These are phyloP conservation scores for Populus hybrid DNA, from an alignment of 441 rosid species.

Conservation along the genomic window DNA sequence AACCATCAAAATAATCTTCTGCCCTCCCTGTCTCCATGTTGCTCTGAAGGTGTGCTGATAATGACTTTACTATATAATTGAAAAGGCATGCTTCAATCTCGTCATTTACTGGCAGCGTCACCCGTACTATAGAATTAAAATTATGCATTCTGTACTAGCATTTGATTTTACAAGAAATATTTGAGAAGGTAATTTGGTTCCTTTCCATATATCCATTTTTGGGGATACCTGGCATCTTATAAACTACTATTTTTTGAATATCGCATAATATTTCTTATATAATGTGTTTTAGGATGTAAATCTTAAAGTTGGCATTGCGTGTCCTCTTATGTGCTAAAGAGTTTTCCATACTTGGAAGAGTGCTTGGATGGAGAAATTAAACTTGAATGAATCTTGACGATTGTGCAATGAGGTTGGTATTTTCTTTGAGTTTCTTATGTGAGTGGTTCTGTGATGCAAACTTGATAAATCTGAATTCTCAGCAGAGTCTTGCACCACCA, in stretches of 20 bases:
- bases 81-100: background rate
- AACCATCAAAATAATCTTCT: background rate
- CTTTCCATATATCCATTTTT: too few species aligned
- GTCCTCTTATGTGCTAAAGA: background rate
- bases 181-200: too few species aligned
- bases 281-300: background rate
- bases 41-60: background rate
- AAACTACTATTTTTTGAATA: background rate
- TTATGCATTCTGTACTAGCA: too few species aligned
- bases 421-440: background rate
- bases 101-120: background rate
- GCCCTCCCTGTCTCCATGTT: background rate
- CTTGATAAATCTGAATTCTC: too few species aligned
- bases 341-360: background rate
- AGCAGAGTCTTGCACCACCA: too few species aligned
- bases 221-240: too few species aligned
- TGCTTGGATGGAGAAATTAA: background rate
- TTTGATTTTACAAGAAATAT: too few species aligned
- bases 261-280: background rate
- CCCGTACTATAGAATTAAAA: background rate
- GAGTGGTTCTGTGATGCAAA: background rate
- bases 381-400: too few species aligned
- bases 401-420: too few species aligned
- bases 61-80: background rate
- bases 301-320: background rate